Evolutionary conservation across 345 rosid species (phyloP).

Genomic region (Boechera retrofracta): DNA sequence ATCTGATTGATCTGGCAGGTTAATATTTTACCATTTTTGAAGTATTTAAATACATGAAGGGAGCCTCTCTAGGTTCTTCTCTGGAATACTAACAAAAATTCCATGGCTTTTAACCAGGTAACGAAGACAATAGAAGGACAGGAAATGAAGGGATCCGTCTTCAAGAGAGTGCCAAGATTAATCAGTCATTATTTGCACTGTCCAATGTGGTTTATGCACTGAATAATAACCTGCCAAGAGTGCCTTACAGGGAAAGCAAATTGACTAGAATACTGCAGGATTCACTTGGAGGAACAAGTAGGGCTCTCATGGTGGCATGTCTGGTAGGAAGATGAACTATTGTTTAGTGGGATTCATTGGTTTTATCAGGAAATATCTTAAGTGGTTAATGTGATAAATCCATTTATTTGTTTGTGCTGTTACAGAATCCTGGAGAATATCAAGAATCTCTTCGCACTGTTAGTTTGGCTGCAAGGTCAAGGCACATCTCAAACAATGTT

Average conservation of each 20-base stretch:
- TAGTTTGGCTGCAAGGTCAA: conserved; percentile 91
- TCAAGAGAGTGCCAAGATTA: conserved; percentile 88
- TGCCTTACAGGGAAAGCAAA: conserved; percentile 94
- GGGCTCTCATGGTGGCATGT: conserved; percentile 89
- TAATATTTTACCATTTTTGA: neutral
- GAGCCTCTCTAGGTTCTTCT: neutral
- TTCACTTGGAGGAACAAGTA: conserved; percentile 91
- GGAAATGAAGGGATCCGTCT: conserved; percentile 87
- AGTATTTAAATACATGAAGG: neutral
- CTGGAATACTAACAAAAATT: neutral
- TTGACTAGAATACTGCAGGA: conserved; percentile 92
- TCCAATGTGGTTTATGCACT: conserved; percentile 90
- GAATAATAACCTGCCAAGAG: conserved; percentile 70
- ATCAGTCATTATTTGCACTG: conserved; percentile 82
- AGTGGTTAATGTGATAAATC: conserved; percentile 6
- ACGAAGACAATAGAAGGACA: conserved; percentile 90
- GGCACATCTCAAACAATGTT: conserved; percentile 67
- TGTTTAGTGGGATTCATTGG: neutral
- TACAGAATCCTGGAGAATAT: conserved; percentile 93
- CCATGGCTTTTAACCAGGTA: conserved; percentile 53
- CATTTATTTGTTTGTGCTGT: conserved; percentile 3
- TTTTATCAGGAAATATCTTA: neutral
- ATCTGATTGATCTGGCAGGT: conserved; percentile 97
- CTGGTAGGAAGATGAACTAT: conserved; percentile 53
- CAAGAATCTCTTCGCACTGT: conserved; percentile 91